Conservation (phyloP, 2,329 filamentous ascomycete genomes). For the Fusarium tjaetaba region DNA sequence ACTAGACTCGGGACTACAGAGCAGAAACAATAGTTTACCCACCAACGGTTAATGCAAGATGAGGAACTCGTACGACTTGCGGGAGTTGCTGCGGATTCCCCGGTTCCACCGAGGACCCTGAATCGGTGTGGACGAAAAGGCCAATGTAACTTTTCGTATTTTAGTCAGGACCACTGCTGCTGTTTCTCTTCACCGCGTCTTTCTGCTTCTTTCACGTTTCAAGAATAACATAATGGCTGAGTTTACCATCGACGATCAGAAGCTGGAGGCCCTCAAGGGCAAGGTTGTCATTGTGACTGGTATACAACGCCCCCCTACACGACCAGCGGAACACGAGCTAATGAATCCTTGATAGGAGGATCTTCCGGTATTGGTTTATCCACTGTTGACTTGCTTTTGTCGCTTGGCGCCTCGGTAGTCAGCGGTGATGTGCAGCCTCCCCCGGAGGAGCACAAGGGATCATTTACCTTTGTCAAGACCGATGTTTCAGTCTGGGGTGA, state of each 20-base stretch:
- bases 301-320: not conserved
- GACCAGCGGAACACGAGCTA: not conserved
- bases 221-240: conserved; percentile 50
- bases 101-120: not conserved
- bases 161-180: not conserved
- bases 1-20: not conserved
- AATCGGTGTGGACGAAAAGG: not conserved
- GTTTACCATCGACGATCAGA: conserved; percentile 56
- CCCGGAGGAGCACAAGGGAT: conserved; percentile 33
- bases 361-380: conserved; percentile 70
- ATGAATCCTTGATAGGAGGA: conserved; percentile 52
- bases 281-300: conserved; percentile 64
- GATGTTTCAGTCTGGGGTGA: conserved; percentile 62
- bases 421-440: conserved; percentile 62
- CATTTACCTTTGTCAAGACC: conserved; percentile 52
- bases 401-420: conserved; percentile 64
- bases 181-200: not conserved
- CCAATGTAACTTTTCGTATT: not conserved
- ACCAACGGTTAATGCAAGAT: not conserved
- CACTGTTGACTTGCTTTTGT: conserved; percentile 61
- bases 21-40: not conserved
- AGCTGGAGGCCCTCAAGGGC: conserved; percentile 55
- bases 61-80: not conserved
- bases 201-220: not conserved
- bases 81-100: not conserved